Evolutionary conservation across 495 filamentous ascomycete genomes (phyloP).

Genomic region (Hypomontagnella submonticulosa): DNA sequence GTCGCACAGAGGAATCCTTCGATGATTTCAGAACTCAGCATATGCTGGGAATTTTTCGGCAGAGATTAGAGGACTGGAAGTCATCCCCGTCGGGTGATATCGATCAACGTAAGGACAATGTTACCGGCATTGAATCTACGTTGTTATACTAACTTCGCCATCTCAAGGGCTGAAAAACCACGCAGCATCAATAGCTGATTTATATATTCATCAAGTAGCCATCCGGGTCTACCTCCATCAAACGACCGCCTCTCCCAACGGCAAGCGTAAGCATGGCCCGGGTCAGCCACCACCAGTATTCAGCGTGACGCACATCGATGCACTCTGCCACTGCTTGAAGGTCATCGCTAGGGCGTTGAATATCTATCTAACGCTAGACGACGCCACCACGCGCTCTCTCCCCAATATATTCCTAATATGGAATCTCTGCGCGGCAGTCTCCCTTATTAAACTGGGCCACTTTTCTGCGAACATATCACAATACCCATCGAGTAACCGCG

Average conservation of each 20-base stretch:
- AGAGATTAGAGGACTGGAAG: slow-evolving; percentile 33
- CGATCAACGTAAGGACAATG: slow-evolving; percentile 21
- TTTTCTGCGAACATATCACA: slow-evolving; percentile 17
- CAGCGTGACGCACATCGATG: slow-evolving; percentile 25
- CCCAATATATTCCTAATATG: slow-evolving; percentile 33
- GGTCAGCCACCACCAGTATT: slow-evolving; percentile 6
- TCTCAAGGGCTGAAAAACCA: slow-evolving; percentile 19
- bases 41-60: slow-evolving; percentile 28
- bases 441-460: slow-evolving; percentile 28
- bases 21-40: slow-evolving; percentile 38
- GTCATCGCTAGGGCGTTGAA: slow-evolving; percentile 10
- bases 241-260: slow-evolving; percentile 9
- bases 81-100: slow-evolving; percentile 17
- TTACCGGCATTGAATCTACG: not conserved
- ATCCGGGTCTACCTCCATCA: slow-evolving; percentile 18
- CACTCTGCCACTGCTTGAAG: slow-evolving; percentile 34
- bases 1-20: slow-evolving; percentile 19
- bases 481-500: not conserved
- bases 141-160: slow-evolving; percentile 4
- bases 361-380: slow-evolving; percentile 32
- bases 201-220: slow-evolving; percentile 39
- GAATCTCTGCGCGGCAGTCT: slow-evolving; percentile 30
- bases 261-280: slow-evolving; percentile 4
- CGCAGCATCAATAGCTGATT: slow-evolving; percentile 24
- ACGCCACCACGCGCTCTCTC: slow-evolving; percentile 26